A percentile compares a stretch with the other conserved stretches of the same genome.
phyloP scores from a whole-genome alignment of 2,329 filamentous ascomycete species.

The Moelleriella libera region DNA sequence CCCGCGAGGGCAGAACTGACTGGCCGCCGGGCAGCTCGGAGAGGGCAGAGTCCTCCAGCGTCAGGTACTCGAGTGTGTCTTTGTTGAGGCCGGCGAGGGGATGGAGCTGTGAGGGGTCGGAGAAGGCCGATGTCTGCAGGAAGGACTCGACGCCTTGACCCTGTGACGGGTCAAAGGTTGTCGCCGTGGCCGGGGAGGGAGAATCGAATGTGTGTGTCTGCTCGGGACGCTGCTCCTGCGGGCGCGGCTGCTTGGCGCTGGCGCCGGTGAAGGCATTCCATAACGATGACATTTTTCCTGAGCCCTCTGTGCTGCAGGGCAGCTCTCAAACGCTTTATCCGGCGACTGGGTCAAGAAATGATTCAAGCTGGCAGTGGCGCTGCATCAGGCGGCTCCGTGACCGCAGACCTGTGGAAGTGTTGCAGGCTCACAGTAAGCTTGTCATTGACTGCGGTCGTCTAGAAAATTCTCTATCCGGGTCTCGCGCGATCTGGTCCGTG shows the following conservation, averaged over 20 bases:
- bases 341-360: not conserved
- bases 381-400: too few species aligned
- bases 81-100: constrained; percentile 87
- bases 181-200: constrained; percentile 33
- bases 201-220: constrained; percentile 15
- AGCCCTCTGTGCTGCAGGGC: not conserved
- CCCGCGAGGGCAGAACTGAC: constrained; percentile 82
- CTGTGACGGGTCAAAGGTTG: constrained; percentile 55
- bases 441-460: too few species aligned
- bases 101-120: constrained; percentile 81
- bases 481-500: too few species aligned
- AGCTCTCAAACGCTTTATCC: not conserved
- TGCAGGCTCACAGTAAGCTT: too few species aligned
- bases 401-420: too few species aligned
- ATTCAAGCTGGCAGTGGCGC: not conserved
- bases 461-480: too few species aligned
- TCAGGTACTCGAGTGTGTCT: constrained; percentile 87
- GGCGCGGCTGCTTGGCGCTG: constrained; percentile 38
- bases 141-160: constrained; percentile 78
- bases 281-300: constrained; percentile 36
- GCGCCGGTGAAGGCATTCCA: constrained; percentile 49
- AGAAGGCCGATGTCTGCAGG: constrained; percentile 59
- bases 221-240: constrained; percentile 21
- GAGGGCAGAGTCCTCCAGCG: constrained; percentile 80
- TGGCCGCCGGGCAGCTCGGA: constrained; percentile 75